A percentile compares a stretch with the other conserved stretches of the same genome.
phyloP scores from a whole-genome alignment of 73 alveolate genomes.

The Paraurostyla sp. region DNA sequence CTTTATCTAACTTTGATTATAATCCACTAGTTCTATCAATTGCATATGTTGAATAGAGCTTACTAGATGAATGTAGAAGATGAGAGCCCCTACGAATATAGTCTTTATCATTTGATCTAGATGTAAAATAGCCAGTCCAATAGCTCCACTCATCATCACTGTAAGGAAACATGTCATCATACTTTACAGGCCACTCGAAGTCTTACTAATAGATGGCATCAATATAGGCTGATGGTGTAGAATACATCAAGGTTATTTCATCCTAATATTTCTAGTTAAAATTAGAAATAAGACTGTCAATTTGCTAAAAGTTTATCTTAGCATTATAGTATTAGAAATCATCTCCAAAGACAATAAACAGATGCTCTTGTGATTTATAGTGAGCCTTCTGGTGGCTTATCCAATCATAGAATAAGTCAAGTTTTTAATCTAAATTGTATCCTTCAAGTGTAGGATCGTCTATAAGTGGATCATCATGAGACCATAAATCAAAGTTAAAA shows the following conservation, averaged over 20 bases:
- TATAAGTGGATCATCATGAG: conserved; percentile 35
- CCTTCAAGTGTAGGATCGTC: conserved; percentile 71
- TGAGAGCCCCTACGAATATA: conserved; percentile 66
- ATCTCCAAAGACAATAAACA: conserved; percentile 75
- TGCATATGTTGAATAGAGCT: background rate
- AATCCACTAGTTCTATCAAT: background rate
- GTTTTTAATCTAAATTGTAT: conserved; percentile 74
- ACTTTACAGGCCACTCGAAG: conserved; percentile 84
- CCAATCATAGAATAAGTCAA: conserved; percentile 28
- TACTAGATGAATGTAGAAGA: conserved; percentile 50
- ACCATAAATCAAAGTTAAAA: conserved; percentile 20
- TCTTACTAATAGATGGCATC: conserved; percentile 78
- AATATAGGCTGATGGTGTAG: conserved; percentile 95
- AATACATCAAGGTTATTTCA: conserved; percentile 87
- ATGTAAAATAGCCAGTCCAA: conserved; percentile 99
- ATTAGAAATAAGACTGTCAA: conserved; percentile 78
- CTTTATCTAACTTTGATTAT: background rate
- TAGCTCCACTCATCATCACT: conserved; percentile 84
- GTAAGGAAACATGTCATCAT: conserved; percentile 97
- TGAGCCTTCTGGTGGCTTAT: conserved; percentile 40
- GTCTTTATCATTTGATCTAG: conserved; percentile 95
- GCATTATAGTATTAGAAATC: conserved; percentile 82
- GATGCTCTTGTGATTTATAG: conserved; percentile 68
- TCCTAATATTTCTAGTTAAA: conserved; percentile 72
- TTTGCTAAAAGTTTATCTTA: conserved; percentile 64